Conservation (phyloP, 352 stramenopile species). For the Phytophthora tubulina region DNA sequence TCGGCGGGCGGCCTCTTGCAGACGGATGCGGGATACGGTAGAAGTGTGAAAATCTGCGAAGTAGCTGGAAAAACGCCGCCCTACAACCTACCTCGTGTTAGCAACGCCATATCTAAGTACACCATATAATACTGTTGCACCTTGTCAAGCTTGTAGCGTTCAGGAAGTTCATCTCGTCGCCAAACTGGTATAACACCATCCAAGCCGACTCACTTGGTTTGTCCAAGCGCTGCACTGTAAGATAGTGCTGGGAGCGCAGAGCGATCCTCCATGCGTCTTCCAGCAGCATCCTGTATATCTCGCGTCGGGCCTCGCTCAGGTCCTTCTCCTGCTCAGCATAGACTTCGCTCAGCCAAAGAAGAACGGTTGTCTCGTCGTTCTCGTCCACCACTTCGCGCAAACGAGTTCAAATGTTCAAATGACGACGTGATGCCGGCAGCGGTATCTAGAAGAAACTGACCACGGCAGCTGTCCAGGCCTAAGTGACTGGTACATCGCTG, state of each 20-base stretch:
- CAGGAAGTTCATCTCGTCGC: background rate
- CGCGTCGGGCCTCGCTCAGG: background rate
- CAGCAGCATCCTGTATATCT: conserved; percentile 1
- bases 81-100: conserved; percentile 1
- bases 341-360: background rate
- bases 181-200: conserved; percentile 3
- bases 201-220: conserved; percentile 7
- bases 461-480: no score
- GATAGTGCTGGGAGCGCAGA: conserved; percentile 5
- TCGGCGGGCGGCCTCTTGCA: background rate
- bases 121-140: background rate
- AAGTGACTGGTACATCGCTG: no score
- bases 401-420: background rate
- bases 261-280: conserved; percentile 5
- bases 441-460: no score
- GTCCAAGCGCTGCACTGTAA: conserved; percentile 9
- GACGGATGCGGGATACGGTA: conserved; percentile 4
- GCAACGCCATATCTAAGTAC: background rate
- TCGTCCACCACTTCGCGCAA: background rate
- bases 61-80: background rate
- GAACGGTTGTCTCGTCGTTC: background rate
- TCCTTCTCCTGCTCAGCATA: background rate
- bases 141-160: background rate
- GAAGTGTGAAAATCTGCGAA: background rate
- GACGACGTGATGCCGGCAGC: no score